Conservation (phyloP, 306 rosid species). For the Adenanthera pavonina region DNA sequence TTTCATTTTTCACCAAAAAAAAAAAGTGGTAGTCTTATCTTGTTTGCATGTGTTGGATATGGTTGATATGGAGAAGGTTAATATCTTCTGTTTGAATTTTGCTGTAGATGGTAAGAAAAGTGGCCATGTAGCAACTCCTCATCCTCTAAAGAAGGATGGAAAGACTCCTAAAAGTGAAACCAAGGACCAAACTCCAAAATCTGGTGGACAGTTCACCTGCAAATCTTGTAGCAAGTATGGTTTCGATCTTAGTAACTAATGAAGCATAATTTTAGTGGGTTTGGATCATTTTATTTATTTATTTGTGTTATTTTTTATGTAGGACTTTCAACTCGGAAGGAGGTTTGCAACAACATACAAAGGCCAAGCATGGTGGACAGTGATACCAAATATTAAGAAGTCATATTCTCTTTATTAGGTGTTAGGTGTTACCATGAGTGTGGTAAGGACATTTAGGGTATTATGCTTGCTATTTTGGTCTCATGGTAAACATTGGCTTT, state of each 20-base stretch:
- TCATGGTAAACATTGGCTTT: not conserved
- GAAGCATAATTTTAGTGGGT: no score
- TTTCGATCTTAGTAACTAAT: not conserved
- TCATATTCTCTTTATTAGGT: not conserved
- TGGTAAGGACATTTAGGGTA: slow-evolving; percentile 12
- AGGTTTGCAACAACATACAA: slow-evolving; percentile 65
- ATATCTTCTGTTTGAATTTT: slow-evolving; percentile 17
- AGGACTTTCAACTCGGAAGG: slow-evolving; percentile 58
- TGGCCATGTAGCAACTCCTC: slow-evolving; percentile 74
- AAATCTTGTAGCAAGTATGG: slow-evolving; percentile 59
- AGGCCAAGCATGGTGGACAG: slow-evolving; percentile 63
- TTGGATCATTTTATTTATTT: not conserved
- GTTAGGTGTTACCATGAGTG: slow-evolving; percentile 29
- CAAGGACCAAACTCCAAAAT: slow-evolving; percentile 61
- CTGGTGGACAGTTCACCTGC: slow-evolving; percentile 61
- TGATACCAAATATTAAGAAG: slow-evolving; percentile 18
- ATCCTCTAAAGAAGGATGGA: slow-evolving; percentile 70
- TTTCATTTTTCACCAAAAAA: no score
- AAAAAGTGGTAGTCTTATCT: no score
- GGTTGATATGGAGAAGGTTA: not conserved
- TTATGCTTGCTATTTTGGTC: slow-evolving; percentile 19
- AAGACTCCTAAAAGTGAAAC: slow-evolving; percentile 49
- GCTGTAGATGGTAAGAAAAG: slow-evolving; percentile 71
- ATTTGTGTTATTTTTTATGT: not conserved
- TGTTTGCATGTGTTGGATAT: not conserved